Evolutionary conservation across 176 grass and related monocot genomes (phyloP).

Genomic region (Pontederia paniculata): DNA sequence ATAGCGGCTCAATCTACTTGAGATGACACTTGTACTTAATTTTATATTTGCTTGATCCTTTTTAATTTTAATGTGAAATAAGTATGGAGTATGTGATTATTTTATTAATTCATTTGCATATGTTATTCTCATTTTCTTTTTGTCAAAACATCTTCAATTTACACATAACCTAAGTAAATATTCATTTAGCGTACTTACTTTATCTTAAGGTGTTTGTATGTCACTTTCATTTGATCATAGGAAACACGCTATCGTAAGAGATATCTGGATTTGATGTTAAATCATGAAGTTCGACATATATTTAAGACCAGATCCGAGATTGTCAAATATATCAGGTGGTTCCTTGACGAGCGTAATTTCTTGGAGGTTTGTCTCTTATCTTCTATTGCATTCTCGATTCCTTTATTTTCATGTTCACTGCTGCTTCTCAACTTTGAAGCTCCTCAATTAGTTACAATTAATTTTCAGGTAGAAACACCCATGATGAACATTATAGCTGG

Average conservation of each 20-base stretch:
- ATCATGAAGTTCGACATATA: conserved; percentile 93
- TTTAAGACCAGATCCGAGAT: conserved; percentile 82
- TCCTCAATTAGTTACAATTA: neutral
- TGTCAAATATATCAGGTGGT: conserved; percentile 58
- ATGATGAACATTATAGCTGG: conserved; percentile 99
- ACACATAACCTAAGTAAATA: too few relatives aligned
- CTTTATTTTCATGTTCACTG: conserved; percentile 1
- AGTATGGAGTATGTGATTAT: too few relatives aligned
- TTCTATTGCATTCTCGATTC: neutral
- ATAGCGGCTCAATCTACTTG: too few relatives aligned
- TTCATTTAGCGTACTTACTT: neutral
- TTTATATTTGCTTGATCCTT: too few relatives aligned
- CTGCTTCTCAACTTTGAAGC: neutral
- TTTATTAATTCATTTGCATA: too few relatives aligned
- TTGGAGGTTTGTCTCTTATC: conserved; percentile 43
- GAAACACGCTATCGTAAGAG: conserved; percentile 89
- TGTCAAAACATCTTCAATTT: too few relatives aligned
- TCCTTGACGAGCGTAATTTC: conserved; percentile 73
- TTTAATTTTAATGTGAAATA: too few relatives aligned
- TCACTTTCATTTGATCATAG: conserved; percentile 26
- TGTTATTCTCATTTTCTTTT: too few relatives aligned
- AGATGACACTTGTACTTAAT: too few relatives aligned
- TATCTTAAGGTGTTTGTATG: neutral
- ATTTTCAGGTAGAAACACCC: conserved; percentile 71
- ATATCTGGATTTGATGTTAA: conserved; percentile 95